These are phyloP conservation scores for Mycena polygramma DNA, from an alignment of 768 basidiomycete species.

Conservation along the genomic window DNA sequence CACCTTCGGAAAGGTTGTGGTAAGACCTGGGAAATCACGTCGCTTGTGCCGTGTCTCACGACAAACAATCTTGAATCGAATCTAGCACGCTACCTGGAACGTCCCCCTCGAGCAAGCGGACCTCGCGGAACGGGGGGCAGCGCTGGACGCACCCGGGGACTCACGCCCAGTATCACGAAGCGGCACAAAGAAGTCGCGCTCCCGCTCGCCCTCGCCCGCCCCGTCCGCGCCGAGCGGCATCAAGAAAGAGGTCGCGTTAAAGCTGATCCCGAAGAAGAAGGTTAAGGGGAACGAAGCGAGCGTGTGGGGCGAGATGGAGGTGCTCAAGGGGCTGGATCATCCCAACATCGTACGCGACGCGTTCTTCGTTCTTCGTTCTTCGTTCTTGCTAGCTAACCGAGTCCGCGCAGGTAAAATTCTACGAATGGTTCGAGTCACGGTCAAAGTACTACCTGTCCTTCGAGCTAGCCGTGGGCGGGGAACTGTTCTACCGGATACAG, in stretches of 20 bases:
- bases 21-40: slow-evolving; percentile 41
- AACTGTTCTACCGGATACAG: slow-evolving; percentile 91
- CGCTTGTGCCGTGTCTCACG: background rate
- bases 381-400: background rate
- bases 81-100: slow-evolving; percentile 84
- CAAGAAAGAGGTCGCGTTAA: slow-evolving; percentile 84
- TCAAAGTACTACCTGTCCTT: slow-evolving; percentile 96
- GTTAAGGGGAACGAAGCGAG: slow-evolving; percentile 91
- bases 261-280: slow-evolving; percentile 95
- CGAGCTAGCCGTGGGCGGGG: slow-evolving; percentile 94
- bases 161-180: slow-evolving; percentile 36
- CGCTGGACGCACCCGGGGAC: slow-evolving; percentile 47
- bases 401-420: slow-evolving; percentile 85
- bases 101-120: slow-evolving; percentile 73
- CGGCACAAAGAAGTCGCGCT: slow-evolving; percentile 32
- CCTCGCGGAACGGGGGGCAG: slow-evolving; percentile 71
- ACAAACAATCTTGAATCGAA: too few species aligned
- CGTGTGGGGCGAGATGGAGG: slow-evolving; percentile 95
- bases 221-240: slow-evolving; percentile 47
- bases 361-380: background rate
- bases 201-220: slow-evolving; percentile 39
- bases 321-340: slow-evolving; percentile 90
- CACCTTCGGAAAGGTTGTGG: slow-evolving; percentile 92
- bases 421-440: slow-evolving; percentile 96
- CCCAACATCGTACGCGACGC: slow-evolving; percentile 81